These are phyloP conservation scores for Mucor sp. DNA, from an alignment of 371 early-diverging fungal genomes.

Conservation along the genomic window DNA sequence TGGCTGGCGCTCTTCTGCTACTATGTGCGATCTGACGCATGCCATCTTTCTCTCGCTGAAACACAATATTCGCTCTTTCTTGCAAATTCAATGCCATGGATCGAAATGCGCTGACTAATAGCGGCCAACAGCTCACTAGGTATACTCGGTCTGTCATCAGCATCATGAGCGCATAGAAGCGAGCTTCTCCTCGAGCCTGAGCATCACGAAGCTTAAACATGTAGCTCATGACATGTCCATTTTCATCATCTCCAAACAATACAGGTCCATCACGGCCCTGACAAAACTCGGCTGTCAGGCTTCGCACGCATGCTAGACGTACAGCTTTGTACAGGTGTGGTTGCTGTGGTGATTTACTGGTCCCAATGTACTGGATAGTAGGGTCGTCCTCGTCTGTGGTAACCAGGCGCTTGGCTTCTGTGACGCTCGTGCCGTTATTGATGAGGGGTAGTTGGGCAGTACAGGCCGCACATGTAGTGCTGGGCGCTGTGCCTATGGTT, in stretches of 20 bases:
- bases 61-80: slow-evolving; percentile 56
- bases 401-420: slow-evolving; percentile 44
- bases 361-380: slow-evolving; percentile 47
- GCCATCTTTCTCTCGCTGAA: slow-evolving; percentile 44
- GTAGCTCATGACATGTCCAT: slow-evolving; percentile 74
- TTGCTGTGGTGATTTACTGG: slow-evolving; percentile 47
- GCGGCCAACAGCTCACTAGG: slow-evolving; percentile 72
- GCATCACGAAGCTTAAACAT: slow-evolving; percentile 73
- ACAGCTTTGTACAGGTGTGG: slow-evolving; percentile 55
- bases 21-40: slow-evolving; percentile 28
- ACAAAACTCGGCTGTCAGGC: slow-evolving; percentile 70
- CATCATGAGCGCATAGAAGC: slow-evolving; percentile 69
- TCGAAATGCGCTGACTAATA: slow-evolving; percentile 63
- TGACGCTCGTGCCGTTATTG: slow-evolving; percentile 12
- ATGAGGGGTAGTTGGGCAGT: slow-evolving; percentile 47
- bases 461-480: slow-evolving; percentile 46
- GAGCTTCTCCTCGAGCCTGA: slow-evolving; percentile 69
- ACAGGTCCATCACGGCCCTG: slow-evolving; percentile 75
- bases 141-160: slow-evolving; percentile 73
- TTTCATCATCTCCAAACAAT: slow-evolving; percentile 73
- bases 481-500: not conserved
- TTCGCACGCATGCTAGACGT: slow-evolving; percentile 65
- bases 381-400: slow-evolving; percentile 52
- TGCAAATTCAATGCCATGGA: slow-evolving; percentile 62
- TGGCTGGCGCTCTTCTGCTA: slow-evolving; percentile 43